These are phyloP conservation scores for Saccharomyces pastorianus DNA, from an alignment of 1,139 yeast genomes.

Conservation along the genomic window DNA sequence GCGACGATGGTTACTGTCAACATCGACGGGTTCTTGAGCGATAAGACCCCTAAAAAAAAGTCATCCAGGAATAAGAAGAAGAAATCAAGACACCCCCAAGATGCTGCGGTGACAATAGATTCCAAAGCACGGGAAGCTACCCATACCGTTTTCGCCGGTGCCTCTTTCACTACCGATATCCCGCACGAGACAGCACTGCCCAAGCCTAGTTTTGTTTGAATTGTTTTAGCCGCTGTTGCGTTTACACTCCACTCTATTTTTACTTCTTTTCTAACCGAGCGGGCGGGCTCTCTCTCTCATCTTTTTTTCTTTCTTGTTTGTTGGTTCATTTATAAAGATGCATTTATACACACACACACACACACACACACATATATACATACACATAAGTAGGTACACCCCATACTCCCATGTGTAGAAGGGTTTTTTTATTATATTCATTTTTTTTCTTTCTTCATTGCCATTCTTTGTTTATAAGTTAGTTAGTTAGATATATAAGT, in stretches of 20 bases:
- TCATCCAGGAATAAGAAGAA: not conserved
- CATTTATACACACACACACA: not conserved
- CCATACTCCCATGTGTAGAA: not conserved
- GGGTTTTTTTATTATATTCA: not conserved
- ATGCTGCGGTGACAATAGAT: not conserved
- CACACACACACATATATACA: not conserved
- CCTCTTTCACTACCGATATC: constrained; percentile 9
- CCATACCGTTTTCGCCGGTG: constrained; percentile 8
- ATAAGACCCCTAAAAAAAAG: not conserved
- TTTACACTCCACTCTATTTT: not conserved
- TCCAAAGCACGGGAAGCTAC: not conserved
- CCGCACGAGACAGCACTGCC: constrained; percentile 6
- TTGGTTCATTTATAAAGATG: not conserved
- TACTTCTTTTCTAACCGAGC: not conserved
- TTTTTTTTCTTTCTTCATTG: not conserved
- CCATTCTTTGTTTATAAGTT: not conserved
- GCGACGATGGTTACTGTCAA: not conserved
- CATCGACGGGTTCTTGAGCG: not conserved
- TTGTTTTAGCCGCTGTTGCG: not conserved
- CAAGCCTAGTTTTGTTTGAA: constrained; percentile 5
- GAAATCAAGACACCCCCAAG: not conserved
- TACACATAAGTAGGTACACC: not conserved
- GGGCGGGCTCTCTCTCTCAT: not conserved
- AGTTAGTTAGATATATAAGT: not conserved
- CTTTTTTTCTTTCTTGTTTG: not conserved